phyloP scores from a whole-genome alignment of 352 stramenopile genomes.

The Globisporangium viniferum region DNA sequence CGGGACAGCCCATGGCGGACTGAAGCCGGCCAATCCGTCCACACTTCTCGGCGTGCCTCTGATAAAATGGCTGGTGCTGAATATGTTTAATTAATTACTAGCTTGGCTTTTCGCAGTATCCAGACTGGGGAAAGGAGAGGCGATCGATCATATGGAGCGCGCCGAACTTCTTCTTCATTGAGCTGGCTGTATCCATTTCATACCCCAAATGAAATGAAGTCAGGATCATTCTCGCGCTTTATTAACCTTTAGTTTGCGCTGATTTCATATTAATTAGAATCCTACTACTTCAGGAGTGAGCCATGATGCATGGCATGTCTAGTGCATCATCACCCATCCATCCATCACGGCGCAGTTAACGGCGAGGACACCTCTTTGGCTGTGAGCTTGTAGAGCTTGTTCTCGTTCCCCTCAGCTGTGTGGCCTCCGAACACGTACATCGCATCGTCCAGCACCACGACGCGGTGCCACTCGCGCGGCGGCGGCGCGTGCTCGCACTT shows the following conservation, averaged over 20 bases:
- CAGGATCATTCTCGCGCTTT: not conserved
- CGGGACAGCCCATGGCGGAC: not conserved
- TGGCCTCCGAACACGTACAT: slow-evolving; percentile 62
- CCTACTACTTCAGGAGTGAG: not conserved
- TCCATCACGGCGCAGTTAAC: not conserved
- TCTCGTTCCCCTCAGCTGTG: slow-evolving; percentile 44
- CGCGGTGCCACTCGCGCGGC: slow-evolving; percentile 53
- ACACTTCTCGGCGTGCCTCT: not conserved
- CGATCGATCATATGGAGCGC: not conserved
- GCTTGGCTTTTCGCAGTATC: too few relatives aligned
- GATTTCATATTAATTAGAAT: not conserved
- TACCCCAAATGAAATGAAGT: not conserved
- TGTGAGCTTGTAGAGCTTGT: slow-evolving; percentile 33
- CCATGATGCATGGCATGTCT: not conserved
- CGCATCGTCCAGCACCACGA: slow-evolving; percentile 30
- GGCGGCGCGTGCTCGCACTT: slow-evolving; percentile 37
- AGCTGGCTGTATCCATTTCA: slow-evolving; percentile 3
- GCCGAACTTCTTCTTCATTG: not conserved
- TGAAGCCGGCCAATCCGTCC: not conserved
- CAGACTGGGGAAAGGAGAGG: not conserved
- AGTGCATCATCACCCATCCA: not conserved
- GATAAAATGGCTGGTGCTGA: too few relatives aligned
- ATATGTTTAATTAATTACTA: too few relatives aligned
- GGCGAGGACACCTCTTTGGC: not conserved
- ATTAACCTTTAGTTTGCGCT: not conserved